Evolutionary conservation across 73 alveolate genomes (phyloP).

Genomic region (Durusdinium trenchii): DNA sequence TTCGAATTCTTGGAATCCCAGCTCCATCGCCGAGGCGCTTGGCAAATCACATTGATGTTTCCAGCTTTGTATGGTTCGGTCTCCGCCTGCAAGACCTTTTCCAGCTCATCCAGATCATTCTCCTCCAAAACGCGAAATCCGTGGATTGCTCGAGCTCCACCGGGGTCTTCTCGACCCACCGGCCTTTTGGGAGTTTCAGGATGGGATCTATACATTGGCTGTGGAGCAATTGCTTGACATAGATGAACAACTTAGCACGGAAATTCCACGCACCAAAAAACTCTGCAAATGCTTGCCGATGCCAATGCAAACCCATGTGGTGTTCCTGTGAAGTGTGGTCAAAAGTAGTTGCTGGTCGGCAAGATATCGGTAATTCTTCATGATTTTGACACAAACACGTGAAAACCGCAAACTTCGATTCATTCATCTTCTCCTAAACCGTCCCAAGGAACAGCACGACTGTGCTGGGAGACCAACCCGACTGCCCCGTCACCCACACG

Average conservation of each 20-base stretch:
- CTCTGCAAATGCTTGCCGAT: background rate
- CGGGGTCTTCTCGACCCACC: background rate
- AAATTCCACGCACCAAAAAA: background rate
- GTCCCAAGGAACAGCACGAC: no score
- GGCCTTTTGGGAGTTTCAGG: background rate
- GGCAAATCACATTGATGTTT: slow-evolving; percentile 8
- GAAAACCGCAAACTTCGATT: no score
- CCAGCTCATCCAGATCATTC: background rate
- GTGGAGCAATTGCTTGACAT: background rate
- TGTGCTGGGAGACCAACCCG: no score
- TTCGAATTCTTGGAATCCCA: no score
- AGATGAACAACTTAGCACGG: no score
- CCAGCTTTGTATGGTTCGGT: background rate
- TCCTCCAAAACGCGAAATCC: background rate
- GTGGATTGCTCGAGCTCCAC: background rate
- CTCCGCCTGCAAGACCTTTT: background rate
- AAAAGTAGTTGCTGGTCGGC: no score
- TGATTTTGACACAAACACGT: no score
- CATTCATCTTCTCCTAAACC: no score
- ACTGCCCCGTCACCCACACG: no score
- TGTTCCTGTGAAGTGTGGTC: no score
- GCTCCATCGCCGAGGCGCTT: background rate
- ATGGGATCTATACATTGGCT: background rate
- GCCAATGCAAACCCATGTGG: background rate
- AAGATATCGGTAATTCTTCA: no score